Base-by-base conservation (phyloP, 371 early-diverging fungal species). In the Rhizopus arrhizus region DNA sequence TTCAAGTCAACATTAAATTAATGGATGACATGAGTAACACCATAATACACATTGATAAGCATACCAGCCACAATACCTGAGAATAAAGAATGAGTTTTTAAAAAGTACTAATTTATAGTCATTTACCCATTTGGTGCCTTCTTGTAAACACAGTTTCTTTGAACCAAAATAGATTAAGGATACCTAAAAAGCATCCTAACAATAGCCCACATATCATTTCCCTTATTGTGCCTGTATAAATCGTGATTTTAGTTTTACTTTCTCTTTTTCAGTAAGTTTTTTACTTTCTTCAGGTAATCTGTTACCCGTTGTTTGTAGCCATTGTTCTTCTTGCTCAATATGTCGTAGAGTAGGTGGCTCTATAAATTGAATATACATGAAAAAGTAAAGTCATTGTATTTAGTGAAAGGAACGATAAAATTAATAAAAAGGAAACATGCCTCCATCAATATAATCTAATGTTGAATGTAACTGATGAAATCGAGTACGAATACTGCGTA, bases 161-260 rank as follows among this genome's bases (percentile, higher is more conserved):
- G 56, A 88, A 74, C 86, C 86, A 87, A 62, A 88, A 87, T 15
- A 89, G 53, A 31, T 80, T 78, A 1, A 89, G 65, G 11, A 89
- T 65, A 3, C 87, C 87, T 56, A 84, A 66, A 59, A 86, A 87
- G 62, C 84, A 88, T 0, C 89, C 89, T 4, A 86, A 65, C 43
- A 85, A 61, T 15, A 89, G 68, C 2, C 89, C 89, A 64, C 71
- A 75, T 5, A 87, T 64, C 80, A 87, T 82, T 66, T 89, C 88
- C 53, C 80, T 69, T 58, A 82, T 74, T 13, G 85, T 78, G 4
- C 86, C 87, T 41, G 29, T 31, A 4, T 6, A 5, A 51, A 42
- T 8, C 7, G 12, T 22, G 22, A 22, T 22, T 22, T 22, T 22
- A 22, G 22, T 22, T 22, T 22, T 22, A 22, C 22, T 22, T 22